Percentiles rank a stretch among this genome's conserved stretches.
These are phyloP conservation scores for Geotrichum ghanense DNA, from an alignment of 805 yeast species.

Conservation along the genomic window DNA sequence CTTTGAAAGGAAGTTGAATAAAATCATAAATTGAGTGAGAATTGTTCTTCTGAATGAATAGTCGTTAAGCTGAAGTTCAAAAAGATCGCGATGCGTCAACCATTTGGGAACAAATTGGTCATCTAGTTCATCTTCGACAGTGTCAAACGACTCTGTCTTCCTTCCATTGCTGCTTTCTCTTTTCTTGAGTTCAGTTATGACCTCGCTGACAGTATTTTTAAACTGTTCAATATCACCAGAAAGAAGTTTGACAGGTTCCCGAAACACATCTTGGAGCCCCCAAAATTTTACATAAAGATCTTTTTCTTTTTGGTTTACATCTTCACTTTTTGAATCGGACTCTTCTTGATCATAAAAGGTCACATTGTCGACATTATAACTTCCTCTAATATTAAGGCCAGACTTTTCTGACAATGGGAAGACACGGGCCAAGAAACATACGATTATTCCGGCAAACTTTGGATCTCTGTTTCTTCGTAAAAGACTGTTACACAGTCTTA, in stretches of 20 bases:
- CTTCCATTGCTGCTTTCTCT: constrained; percentile 4
- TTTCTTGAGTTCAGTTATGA: constrained; percentile 13
- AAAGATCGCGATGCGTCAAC: constrained; percentile 24
- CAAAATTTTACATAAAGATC: constrained; percentile 19
- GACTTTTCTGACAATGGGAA: constrained; percentile 26
- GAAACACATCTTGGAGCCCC: constrained; percentile 20
- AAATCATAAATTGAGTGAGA: constrained; percentile 19
- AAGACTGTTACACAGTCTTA: constrained; percentile 25
- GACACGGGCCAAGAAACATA: constrained; percentile 25
- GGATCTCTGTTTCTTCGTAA: constrained; percentile 24
- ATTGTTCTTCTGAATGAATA: constrained; percentile 21
- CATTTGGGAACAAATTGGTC: constrained; percentile 24
- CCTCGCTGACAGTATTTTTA: constrained; percentile 9
- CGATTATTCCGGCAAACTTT: constrained; percentile 24
- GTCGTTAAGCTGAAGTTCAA: constrained; percentile 24
- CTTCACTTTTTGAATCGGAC: constrained; percentile 1
- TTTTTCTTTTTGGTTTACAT: constrained; percentile 8
- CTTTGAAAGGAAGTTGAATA: constrained; percentile 17
- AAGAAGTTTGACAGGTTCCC: constrained; percentile 18
- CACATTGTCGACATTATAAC: constrained; percentile 23
- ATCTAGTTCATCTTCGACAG: constrained; percentile 6
- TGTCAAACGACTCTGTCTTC: not conserved
- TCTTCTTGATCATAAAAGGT: constrained; percentile 17
- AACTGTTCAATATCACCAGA: constrained; percentile 9
- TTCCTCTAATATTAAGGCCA: constrained; percentile 28